Percentiles rank a stretch among this genome's conserved stretches.
These are phyloP conservation scores for Wickerhamiella domercqiae DNA, from an alignment of 805 yeast species.

Conservation along the genomic window DNA sequence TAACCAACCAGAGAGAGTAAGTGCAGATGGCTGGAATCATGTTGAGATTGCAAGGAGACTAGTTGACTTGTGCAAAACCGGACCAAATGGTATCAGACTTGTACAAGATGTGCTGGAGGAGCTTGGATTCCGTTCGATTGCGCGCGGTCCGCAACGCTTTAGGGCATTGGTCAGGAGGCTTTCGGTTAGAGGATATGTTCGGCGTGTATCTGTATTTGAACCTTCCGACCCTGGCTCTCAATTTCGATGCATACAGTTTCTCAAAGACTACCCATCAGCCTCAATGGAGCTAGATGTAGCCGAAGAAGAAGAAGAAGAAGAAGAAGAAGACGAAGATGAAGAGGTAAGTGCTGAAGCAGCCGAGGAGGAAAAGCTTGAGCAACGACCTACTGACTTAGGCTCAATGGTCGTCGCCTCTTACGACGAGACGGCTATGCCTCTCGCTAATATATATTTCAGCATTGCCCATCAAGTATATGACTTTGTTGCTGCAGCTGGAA, in stretches of 20 bases:
- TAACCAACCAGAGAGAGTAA: background rate
- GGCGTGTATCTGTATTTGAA: conserved; percentile 22
- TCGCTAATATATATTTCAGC: conserved; percentile 44
- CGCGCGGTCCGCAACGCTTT: conserved; percentile 14
- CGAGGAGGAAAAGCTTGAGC: conserved; percentile 3
- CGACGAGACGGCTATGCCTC: conserved; percentile 2
- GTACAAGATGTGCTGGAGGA: conserved; percentile 27
- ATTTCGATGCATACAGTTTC: conserved; percentile 25
- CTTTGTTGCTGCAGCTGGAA: conserved; percentile 28
- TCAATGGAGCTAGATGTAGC: conserved; percentile 18
- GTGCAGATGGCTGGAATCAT: conserved; percentile 1
- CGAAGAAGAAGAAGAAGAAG: conserved; percentile 19
- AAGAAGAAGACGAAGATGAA: conserved; percentile 18
- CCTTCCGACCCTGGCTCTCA: conserved; percentile 20
- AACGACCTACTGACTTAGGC: background rate
- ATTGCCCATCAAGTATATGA: conserved; percentile 48
- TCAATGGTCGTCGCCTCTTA: conserved; percentile 2
- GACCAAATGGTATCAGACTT: conserved; percentile 23
- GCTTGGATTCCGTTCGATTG: conserved; percentile 25
- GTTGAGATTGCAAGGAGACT: conserved; percentile 16
- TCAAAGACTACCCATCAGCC: conserved; percentile 16
- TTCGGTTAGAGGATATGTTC: conserved; percentile 19
- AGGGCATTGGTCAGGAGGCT: conserved; percentile 17
- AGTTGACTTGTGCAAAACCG: conserved; percentile 18
- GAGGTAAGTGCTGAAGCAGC: conserved; percentile 11